Conservation (phyloP, 2,329 filamentous ascomycete species). For the Fonsecaea monophora region DNA sequence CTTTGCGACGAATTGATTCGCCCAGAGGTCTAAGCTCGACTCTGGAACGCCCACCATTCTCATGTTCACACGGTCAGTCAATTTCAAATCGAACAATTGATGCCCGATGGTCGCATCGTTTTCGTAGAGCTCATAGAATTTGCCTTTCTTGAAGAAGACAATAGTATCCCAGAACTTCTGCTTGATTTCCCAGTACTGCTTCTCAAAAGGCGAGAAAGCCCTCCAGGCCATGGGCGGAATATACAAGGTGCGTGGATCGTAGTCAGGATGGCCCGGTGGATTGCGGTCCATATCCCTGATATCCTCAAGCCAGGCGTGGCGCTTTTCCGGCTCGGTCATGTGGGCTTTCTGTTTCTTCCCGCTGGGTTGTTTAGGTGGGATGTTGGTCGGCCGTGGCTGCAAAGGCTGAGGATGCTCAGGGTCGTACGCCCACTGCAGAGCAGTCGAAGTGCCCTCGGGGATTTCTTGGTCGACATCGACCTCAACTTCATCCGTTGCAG, state of each 20-base stretch:
- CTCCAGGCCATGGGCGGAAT: conserved; percentile 80
- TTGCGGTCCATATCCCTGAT: conserved; percentile 84
- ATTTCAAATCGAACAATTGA: conserved; percentile 94
- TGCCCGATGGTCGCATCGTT: conserved; percentile 97
- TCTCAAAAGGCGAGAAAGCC: conserved; percentile 92
- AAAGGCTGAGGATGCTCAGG: conserved; percentile 63
- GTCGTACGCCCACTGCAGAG: conserved; percentile 81
- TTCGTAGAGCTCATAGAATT: conserved; percentile 98
- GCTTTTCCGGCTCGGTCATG: conserved; percentile 79
- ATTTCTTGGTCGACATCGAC: conserved; percentile 63
- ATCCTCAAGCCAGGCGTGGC: conserved; percentile 90
- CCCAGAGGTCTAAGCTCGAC: conserved; percentile 94
- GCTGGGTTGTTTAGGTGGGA: conserved; percentile 46
- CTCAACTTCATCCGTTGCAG: conserved; percentile 48
- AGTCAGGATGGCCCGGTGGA: conserved; percentile 79
- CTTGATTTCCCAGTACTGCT: conserved; percentile 99
- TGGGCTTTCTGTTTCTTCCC: conserved; percentile 70
- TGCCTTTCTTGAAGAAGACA: conserved; percentile 99
- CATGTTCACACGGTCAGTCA: conserved; percentile 99
- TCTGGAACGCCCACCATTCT: conserved; percentile 98
- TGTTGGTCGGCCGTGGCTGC: conserved; percentile 53
- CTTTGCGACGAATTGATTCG: conserved; percentile 97
- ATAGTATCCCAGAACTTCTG: conserved; percentile 97
- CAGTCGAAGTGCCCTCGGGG: conserved; percentile 68
- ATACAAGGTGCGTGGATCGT: conserved; percentile 88